Evolutionary conservation across 441 rosid genomes (phyloP).

Genomic region (Gossypium davidsonii): DNA sequence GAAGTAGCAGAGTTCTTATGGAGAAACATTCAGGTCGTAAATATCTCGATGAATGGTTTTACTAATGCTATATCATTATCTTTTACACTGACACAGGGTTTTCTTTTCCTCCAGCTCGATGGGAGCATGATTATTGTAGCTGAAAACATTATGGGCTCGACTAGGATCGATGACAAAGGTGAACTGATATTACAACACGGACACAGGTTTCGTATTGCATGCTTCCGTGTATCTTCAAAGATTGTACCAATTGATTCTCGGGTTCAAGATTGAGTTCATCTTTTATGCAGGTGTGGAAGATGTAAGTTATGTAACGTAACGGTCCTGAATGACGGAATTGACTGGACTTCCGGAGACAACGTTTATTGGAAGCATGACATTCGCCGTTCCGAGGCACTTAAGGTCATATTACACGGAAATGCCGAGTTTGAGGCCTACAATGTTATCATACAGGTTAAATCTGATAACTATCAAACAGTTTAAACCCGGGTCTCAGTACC

Average conservation of each 20-base stretch:
- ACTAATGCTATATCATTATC: slow-evolving; percentile 1
- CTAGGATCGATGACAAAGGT: slow-evolving; percentile 34
- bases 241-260: neutral
- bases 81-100: slow-evolving; percentile 18
- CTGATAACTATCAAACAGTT: neutral
- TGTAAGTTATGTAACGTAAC: slow-evolving; percentile 71
- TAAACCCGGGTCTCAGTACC: neutral
- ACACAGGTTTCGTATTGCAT: slow-evolving; percentile 41
- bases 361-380: slow-evolving; percentile 85
- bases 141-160: slow-evolving; percentile 71
- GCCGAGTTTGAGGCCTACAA: slow-evolving; percentile 84
- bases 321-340: slow-evolving; percentile 67
- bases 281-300: slow-evolving; percentile 64
- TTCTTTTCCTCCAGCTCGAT: slow-evolving; percentile 48
- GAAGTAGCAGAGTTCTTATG: slow-evolving; percentile 87
- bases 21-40: slow-evolving; percentile 79
- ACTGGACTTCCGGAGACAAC: slow-evolving; percentile 66
- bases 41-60: slow-evolving; percentile 8
- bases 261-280: slow-evolving; percentile 6
- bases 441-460: slow-evolving; percentile 60
- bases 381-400: slow-evolving; percentile 54
- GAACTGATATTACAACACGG: slow-evolving; percentile 69
- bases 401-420: slow-evolving; percentile 74
- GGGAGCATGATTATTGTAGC: slow-evolving; percentile 78
- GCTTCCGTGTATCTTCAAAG: neutral